These are phyloP conservation scores for Linnemannia exigua DNA, from an alignment of 192 early-diverging fungal species.

Conservation along the genomic window DNA sequence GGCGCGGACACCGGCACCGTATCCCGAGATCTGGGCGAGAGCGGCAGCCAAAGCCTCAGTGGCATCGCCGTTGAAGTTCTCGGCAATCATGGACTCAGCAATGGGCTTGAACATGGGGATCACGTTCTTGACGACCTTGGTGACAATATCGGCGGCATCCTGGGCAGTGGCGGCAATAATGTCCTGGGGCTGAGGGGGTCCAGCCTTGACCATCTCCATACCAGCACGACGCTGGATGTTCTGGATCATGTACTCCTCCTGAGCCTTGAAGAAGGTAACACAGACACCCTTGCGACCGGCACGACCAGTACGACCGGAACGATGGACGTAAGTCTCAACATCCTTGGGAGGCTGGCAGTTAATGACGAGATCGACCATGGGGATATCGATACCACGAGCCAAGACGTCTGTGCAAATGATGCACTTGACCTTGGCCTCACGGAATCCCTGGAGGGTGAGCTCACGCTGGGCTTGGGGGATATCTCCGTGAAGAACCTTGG, in stretches of 20 bases:
- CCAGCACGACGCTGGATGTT: slow-evolving; percentile 85
- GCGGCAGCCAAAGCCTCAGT: slow-evolving; percentile 84
- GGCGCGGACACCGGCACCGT: slow-evolving; percentile 83
- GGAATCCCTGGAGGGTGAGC: slow-evolving; percentile 85
- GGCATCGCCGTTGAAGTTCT: slow-evolving; percentile 77
- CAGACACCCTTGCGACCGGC: slow-evolving; percentile 90
- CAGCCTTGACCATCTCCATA: slow-evolving; percentile 83
- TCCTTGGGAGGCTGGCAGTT: slow-evolving; percentile 96
- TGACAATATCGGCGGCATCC: slow-evolving; percentile 81
- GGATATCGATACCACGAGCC: slow-evolving; percentile 96
- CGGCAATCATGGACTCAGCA: slow-evolving; percentile 79
- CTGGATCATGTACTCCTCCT: slow-evolving; percentile 85
- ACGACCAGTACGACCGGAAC: slow-evolving; percentile 95
- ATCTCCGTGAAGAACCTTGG: slow-evolving; percentile 91
- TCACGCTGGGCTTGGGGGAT: slow-evolving; percentile 86
- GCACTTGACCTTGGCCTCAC: slow-evolving; percentile 87
- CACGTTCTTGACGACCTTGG: slow-evolving; percentile 78
- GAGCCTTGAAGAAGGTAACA: slow-evolving; percentile 93
- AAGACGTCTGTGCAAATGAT: slow-evolving; percentile 96
- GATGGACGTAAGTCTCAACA: slow-evolving; percentile 95
- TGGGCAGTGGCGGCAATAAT: slow-evolving; percentile 86
- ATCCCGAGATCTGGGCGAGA: slow-evolving; percentile 92
- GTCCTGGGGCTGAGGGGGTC: slow-evolving; percentile 91
- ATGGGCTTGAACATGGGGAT: slow-evolving; percentile 83
- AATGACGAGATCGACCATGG: slow-evolving; percentile 97